Percentiles rank a stretch among this genome's conserved stretches.
phyloP scores from a whole-genome alignment of 2,329 filamentous ascomycete genomes.

The Ceratocystis colombiana region DNA sequence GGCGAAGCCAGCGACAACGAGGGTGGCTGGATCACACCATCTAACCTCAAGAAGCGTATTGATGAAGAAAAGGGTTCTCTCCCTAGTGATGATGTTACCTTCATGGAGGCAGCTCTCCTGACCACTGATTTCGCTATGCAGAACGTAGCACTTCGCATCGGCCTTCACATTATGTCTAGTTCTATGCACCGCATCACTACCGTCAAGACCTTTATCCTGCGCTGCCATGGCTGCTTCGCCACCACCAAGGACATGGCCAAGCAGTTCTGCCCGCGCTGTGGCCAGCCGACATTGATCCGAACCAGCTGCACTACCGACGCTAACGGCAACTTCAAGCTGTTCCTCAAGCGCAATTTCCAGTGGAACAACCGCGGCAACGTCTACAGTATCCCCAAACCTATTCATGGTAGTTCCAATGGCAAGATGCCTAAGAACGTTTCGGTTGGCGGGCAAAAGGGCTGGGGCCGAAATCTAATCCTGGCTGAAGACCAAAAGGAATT shows the following conservation, averaged over 20 bases:
- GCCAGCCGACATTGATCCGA: slow-evolving; percentile 74
- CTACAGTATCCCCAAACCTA: slow-evolving; percentile 85
- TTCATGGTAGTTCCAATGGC: slow-evolving; percentile 69
- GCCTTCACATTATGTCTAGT: slow-evolving; percentile 77
- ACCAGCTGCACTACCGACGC: slow-evolving; percentile 76
- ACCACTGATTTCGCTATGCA: slow-evolving; percentile 98
- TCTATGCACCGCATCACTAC: slow-evolving; percentile 69
- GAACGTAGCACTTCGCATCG: slow-evolving; percentile 89
- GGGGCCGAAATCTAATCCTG: slow-evolving; percentile 74
- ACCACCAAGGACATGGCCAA: slow-evolving; percentile 72
- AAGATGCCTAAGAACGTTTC: slow-evolving; percentile 51
- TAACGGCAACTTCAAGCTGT: slow-evolving; percentile 69
- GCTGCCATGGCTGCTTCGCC: slow-evolving; percentile 89
- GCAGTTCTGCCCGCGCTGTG: slow-evolving; percentile 89
- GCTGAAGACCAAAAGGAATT: slow-evolving; percentile 97
- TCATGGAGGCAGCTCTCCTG: slow-evolving; percentile 79
- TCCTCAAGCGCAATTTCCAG: slow-evolving; percentile 90
- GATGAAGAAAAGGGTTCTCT: slow-evolving; percentile 48
- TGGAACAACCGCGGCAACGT: slow-evolving; percentile 90
- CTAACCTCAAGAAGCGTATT: slow-evolving; percentile 79
- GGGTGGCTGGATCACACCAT: slow-evolving; percentile 82
- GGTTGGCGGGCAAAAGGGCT: slow-evolving; percentile 73
- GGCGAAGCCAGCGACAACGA: slow-evolving; percentile 32
- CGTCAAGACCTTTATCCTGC: slow-evolving; percentile 78
- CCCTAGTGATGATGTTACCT: slow-evolving; percentile 37